A percentile compares a stretch with the other conserved stretches of the same genome.
phyloP scores from a whole-genome alignment of 2,329 filamentous ascomycete genomes.

The Colletotrichum cordylinicola region DNA sequence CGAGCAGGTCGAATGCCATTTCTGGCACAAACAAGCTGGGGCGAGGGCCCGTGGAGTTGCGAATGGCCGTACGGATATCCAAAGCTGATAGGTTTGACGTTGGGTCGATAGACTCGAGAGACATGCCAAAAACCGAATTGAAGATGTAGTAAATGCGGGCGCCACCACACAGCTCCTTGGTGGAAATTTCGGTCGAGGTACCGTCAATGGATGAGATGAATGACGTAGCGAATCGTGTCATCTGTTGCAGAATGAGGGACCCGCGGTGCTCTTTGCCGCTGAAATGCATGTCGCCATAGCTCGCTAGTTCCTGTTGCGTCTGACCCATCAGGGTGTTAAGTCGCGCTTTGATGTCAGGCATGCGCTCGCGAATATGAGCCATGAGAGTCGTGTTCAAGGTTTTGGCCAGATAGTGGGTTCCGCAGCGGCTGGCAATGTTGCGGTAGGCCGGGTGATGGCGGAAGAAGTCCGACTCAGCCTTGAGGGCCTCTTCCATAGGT shows the following conservation, averaged over 20 bases:
- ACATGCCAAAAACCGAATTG: slow-evolving; percentile 98
- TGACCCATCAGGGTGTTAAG: slow-evolving; percentile 99
- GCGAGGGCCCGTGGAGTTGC: slow-evolving; percentile 95
- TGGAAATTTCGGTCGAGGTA: slow-evolving; percentile 98
- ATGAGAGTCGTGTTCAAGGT: slow-evolving; percentile 95
- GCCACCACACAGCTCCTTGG: slow-evolving; percentile 94
- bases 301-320: slow-evolving; percentile 96
- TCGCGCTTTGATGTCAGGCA: slow-evolving; percentile 97
- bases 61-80: slow-evolving; percentile 95
- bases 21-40: slow-evolving; percentile 97
- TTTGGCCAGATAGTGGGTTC: slow-evolving; percentile 93
- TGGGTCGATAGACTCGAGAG: slow-evolving; percentile 93
- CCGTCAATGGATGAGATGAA: slow-evolving; percentile 99
- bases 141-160: slow-evolving; percentile 99
- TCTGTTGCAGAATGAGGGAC: slow-evolving; percentile 92
- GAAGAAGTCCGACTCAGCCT: slow-evolving; percentile 94
- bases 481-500: slow-evolving; percentile 89
- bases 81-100: slow-evolving; percentile 93
- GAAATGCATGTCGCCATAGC: slow-evolving; percentile 97
- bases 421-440: slow-evolving; percentile 92
- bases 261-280: slow-evolving; percentile 96
- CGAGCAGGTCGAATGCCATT: slow-evolving; percentile 94
- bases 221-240: slow-evolving; percentile 97
- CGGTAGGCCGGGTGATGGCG: slow-evolving; percentile 95
- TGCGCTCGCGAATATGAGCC: slow-evolving; percentile 91